These are phyloP conservation scores for Scheffersomyces insectosa DNA, from an alignment of 1,139 yeast species.

Conservation along the genomic window DNA sequence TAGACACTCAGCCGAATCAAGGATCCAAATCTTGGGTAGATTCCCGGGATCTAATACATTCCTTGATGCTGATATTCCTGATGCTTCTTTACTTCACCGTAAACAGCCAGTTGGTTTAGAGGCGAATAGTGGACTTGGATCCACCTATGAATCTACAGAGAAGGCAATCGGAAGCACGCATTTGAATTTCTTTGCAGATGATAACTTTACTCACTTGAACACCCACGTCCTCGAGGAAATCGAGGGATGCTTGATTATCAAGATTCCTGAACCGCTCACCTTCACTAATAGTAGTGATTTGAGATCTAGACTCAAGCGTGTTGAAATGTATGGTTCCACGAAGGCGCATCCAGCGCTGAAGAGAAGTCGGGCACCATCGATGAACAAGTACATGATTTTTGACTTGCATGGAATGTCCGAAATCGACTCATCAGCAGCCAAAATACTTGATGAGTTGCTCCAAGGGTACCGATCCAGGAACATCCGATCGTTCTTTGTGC, in stretches of 20 bases:
- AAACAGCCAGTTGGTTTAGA: neutral
- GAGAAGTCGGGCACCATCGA: constrained; percentile 50
- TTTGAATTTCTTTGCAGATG: constrained; percentile 38
- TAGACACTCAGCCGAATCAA: constrained; percentile 80
- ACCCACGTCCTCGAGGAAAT: constrained; percentile 61
- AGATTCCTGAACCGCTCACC: constrained; percentile 89
- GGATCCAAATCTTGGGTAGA: constrained; percentile 87
- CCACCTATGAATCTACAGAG: constrained; percentile 6
- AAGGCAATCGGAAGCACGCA: constrained; percentile 12
- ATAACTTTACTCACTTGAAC: constrained; percentile 38
- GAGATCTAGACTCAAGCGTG: constrained; percentile 68
- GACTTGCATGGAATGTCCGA: constrained; percentile 87
- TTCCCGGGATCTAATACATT: constrained; percentile 76
- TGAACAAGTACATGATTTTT: constrained; percentile 70
- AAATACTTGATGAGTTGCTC: constrained; percentile 65
- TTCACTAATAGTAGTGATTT: constrained; percentile 89
- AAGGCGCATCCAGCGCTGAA: constrained; percentile 82
- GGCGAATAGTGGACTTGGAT: constrained; percentile 3
- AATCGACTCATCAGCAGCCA: constrained; percentile 85
- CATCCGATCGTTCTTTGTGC: constrained; percentile 63
- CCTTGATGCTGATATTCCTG: constrained; percentile 68
- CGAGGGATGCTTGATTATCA: constrained; percentile 83
- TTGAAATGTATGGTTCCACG: constrained; percentile 84
- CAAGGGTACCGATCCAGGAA: constrained; percentile 53
- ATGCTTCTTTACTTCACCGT: neutral